These are phyloP conservation scores for Penicillium aurantiogriseum DNA, from an alignment of 2,329 filamentous ascomycete genomes.

Conservation along the genomic window DNA sequence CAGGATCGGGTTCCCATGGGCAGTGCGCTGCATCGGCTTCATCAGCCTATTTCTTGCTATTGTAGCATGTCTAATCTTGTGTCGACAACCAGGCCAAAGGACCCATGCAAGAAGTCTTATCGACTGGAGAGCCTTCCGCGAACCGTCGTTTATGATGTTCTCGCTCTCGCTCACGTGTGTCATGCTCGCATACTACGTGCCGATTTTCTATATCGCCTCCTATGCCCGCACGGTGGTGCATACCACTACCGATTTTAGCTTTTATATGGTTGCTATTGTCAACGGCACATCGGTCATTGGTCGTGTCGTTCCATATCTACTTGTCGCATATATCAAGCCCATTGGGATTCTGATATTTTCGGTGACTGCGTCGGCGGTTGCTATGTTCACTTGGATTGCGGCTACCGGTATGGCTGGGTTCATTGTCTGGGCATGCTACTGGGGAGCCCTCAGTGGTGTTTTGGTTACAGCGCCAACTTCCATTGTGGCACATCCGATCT, in stretches of 20 bases:
- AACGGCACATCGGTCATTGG: constrained; percentile 53
- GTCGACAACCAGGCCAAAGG: constrained; percentile 40
- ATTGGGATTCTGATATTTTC: constrained; percentile 24
- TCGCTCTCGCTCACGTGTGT: constrained; percentile 48
- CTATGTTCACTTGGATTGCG: constrained; percentile 36
- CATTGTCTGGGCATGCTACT: constrained; percentile 35
- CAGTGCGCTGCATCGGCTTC: constrained; percentile 57
- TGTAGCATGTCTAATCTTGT: constrained; percentile 36
- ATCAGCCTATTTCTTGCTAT: constrained; percentile 47
- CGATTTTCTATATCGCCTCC: constrained; percentile 44
- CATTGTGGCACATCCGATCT: constrained; percentile 31
- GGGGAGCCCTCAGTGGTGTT: constrained; percentile 32
- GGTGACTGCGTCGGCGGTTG: constrained; percentile 25
- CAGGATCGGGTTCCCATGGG: constrained; percentile 59
- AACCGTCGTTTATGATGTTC: constrained; percentile 44
- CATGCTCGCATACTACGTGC: constrained; percentile 49
- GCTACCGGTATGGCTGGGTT: constrained; percentile 24
- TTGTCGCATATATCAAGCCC: constrained; percentile 35
- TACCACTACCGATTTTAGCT: constrained; percentile 46
- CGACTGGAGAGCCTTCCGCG: constrained; percentile 40
- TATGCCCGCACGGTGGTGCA: constrained; percentile 49
- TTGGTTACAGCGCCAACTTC: constrained; percentile 32
- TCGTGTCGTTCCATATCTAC: constrained; percentile 48
- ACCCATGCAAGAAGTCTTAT: constrained; percentile 41
- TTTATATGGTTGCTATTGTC: constrained; percentile 53